Percentiles rank a stretch among this genome's conserved stretches.
phyloP scores from a whole-genome alignment of 2,329 filamentous ascomycete species.

The Cladobotryum mycophilum region DNA sequence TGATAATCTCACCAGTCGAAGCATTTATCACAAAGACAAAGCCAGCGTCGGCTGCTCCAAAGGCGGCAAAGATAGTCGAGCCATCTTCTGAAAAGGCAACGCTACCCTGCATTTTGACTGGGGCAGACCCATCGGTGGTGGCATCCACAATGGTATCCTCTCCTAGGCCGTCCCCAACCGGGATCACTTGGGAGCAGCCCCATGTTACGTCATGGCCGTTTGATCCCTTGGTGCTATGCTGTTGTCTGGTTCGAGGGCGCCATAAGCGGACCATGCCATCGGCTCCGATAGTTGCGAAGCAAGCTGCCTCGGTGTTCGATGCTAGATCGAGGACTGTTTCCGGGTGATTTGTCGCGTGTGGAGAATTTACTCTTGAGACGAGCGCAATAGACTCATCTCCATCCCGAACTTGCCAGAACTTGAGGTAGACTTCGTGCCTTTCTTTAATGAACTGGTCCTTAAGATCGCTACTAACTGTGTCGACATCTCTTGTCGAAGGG shows the following conservation, averaged over 20 bases:
- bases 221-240: slow-evolving; percentile 56
- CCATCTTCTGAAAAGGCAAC: slow-evolving; percentile 79
- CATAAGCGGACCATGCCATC: slow-evolving; percentile 76
- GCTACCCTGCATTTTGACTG: slow-evolving; percentile 49
- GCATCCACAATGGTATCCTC: slow-evolving; percentile 31
- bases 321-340: slow-evolving; percentile 65
- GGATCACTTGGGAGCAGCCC: slow-evolving; percentile 58
- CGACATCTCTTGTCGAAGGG: slow-evolving; percentile 63
- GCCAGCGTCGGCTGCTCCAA: slow-evolving; percentile 48
- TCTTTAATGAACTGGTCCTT: slow-evolving; percentile 42
- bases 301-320: slow-evolving; percentile 59
- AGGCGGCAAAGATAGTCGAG: slow-evolving; percentile 69
- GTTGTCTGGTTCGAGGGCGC: slow-evolving; percentile 64
- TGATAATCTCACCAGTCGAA: slow-evolving; percentile 57
- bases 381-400: slow-evolving; percentile 60
- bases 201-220: slow-evolving; percentile 60
- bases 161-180: slow-evolving; percentile 45
- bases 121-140: slow-evolving; percentile 14
- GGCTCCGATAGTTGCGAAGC: slow-evolving; percentile 79
- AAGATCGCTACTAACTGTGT: slow-evolving; percentile 32
- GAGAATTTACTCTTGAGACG: slow-evolving; percentile 74
- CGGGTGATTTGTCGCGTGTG: slow-evolving; percentile 57
- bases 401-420: slow-evolving; percentile 75
- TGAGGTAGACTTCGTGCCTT: slow-evolving; percentile 70
- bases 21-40: slow-evolving; percentile 73